Evolutionary conservation across 305 asterid genomes (phyloP).

Genomic region (Rubia tinctorum): DNA sequence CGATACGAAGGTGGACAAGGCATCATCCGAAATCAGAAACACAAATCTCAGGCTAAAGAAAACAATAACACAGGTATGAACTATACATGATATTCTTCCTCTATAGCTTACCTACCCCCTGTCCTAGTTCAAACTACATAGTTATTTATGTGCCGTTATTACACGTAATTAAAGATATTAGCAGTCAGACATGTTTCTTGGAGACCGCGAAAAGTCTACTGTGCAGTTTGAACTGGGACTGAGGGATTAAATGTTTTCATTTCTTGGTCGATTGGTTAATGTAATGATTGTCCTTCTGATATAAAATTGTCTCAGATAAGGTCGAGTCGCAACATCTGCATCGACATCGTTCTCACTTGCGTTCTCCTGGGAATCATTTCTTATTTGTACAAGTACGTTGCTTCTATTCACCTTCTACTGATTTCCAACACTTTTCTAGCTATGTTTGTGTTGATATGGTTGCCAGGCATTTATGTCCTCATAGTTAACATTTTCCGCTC

Average conservation of each 20-base stretch:
- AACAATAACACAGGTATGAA: constrained; percentile 27
- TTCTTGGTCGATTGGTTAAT: neutral
- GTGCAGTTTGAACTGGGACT: too few species aligned
- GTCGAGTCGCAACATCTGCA: constrained; percentile 61
- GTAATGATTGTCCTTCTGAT: neutral
- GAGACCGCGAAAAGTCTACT: too few species aligned
- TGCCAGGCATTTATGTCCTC: neutral
- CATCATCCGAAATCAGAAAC: constrained; percentile 49
- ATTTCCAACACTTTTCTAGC: neutral
- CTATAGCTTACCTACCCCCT: too few species aligned
- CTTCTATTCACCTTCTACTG: neutral
- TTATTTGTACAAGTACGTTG: constrained; percentile 78
- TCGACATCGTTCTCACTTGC: constrained; percentile 65
- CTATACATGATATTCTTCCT: constrained; percentile 26
- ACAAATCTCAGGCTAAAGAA: constrained; percentile 71
- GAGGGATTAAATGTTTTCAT: neutral
- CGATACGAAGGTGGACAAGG: constrained; percentile 82
- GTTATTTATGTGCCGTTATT: too few species aligned
- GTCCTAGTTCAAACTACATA: neutral
- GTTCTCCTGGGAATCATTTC: constrained; percentile 69
- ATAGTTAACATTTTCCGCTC: neutral
- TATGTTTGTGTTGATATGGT: neutral
- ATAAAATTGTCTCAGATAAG: constrained; percentile 47
- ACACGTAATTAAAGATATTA: too few species aligned
- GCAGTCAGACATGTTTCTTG: too few species aligned